Evolutionary conservation across 805 yeast genomes (phyloP), one percentile per base, ranked within the genome.

Genomic region (Helenozyma rhizophorensis): DNA sequence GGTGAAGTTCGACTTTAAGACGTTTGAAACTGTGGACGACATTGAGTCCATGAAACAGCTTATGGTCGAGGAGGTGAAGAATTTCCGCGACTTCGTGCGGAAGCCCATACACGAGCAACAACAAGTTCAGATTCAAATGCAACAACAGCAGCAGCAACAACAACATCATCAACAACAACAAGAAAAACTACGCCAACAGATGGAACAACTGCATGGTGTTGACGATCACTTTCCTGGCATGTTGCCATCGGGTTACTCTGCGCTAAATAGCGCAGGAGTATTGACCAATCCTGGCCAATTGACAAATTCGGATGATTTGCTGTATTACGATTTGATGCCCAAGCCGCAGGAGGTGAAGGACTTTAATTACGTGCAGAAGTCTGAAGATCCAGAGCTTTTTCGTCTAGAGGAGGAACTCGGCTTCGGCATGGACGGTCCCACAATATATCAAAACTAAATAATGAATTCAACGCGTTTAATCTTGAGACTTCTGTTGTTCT

Each of bases 1-100:
- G 28, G 69, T 75, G 2, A 83, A 83, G 48, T 89, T 89, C 56
- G 95, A 89, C 52, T 89, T 89, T 55, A 64, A 62, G 43, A 69
- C 84, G 5, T 89, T 89, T 56, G 97, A 89, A 65, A 80, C 74
- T 11, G 82, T 43, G 12, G 86, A 85, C 45, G 96, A 87, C 43
- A 70, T 86, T 53, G 82, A 75, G 9, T 62, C 72, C 9, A 81
- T 89, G 84, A 79, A 74, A 48, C 68, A 74, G 44, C 76, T 87
- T 78, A 84, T 89, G 24, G 60, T 84, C 25, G 80, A 84, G 21
- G 96, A 89, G 54, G 95, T 89, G 2, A 70, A 70, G 29, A 65
- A 74, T 18, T 87, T 88, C 55, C 74, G 96, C 48, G 84, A 76
- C 25, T 80, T 79, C 62, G 96, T 87, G 4, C 72, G 96, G 50